Percentiles rank a stretch among this genome's conserved stretches.
phyloP scores from a whole-genome alignment of 768 basidiomycete genomes.

The Boletus sp. region DNA sequence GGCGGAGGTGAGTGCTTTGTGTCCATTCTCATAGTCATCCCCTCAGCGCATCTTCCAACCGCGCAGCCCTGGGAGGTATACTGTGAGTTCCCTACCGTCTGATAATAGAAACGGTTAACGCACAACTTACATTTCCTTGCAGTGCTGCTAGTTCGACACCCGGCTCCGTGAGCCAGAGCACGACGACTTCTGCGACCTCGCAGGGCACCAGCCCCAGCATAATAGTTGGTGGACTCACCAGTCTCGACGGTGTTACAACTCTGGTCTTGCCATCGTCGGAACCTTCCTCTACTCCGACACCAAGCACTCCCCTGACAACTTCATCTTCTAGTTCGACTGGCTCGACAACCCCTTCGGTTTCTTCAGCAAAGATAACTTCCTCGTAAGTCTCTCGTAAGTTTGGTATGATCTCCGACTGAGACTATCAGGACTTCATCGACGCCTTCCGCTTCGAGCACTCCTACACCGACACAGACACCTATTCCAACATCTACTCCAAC shows the following conservation, averaged over 20 bases:
- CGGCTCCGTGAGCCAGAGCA: neutral
- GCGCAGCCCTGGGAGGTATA: slow-evolving; percentile 15
- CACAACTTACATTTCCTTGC: neutral
- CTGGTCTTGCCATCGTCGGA: slow-evolving; percentile 13
- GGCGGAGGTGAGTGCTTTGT: slow-evolving; percentile 25
- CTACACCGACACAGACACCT: slow-evolving; percentile 1
- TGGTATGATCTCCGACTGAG: neutral
- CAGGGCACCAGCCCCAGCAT: slow-evolving; percentile 1
- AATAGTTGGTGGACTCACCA: slow-evolving; percentile 13
- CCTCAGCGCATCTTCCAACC: neutral
- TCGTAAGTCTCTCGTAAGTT: slow-evolving; percentile 19
- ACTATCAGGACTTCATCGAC: slow-evolving; percentile 9
- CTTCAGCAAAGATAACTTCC: neutral
- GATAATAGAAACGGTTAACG: neutral
- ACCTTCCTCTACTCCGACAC: slow-evolving; percentile 12
- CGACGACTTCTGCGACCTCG: neutral
- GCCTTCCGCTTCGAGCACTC: slow-evolving; percentile 6
- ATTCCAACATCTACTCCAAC: slow-evolving; percentile 16
- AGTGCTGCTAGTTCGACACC: slow-evolving; percentile 11
- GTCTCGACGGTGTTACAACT: slow-evolving; percentile 13
- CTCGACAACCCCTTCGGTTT: slow-evolving; percentile 17
- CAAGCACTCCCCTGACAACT: slow-evolving; percentile 19
- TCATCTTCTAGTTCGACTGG: slow-evolving; percentile 27
- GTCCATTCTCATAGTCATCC: neutral
- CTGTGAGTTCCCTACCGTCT: slow-evolving; percentile 18